Evolutionary conservation across 768 basidiomycete genomes (phyloP).

Genomic region (Xerocomellus amylosporus): DNA sequence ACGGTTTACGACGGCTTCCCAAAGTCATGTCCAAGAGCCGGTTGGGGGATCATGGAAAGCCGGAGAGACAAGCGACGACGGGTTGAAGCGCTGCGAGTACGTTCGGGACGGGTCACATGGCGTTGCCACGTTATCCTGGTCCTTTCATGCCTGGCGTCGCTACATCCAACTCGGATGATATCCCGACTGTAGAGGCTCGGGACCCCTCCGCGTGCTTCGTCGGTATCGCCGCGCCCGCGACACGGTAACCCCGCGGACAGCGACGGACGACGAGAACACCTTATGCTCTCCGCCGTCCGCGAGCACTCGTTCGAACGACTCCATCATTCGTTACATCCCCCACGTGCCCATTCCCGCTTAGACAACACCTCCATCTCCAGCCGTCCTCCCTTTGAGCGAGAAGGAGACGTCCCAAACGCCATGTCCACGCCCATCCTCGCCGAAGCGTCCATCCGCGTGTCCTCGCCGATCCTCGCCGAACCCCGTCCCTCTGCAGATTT

Average conservation of each 20-base stretch:
- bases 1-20: conserved; percentile 29
- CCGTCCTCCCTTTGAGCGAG: conserved; percentile 22
- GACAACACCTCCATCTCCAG: conserved; percentile 24
- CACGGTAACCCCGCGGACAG: conserved; percentile 16
- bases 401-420: conserved; percentile 24
- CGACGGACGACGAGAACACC: conserved; percentile 25
- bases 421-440: conserved; percentile 31
- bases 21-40: conserved; percentile 34
- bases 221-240: conserved; percentile 22
- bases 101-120: conserved; percentile 11
- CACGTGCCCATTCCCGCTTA: conserved; percentile 21
- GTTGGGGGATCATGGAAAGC: conserved; percentile 25
- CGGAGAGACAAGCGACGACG: conserved; percentile 18
- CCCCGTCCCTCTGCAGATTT: conserved; percentile 46
- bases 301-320: conserved; percentile 23
- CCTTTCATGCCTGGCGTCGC: conserved; percentile 19
- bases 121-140: conserved; percentile 22
- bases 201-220: conserved; percentile 19
- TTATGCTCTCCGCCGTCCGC: conserved; percentile 25
- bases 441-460: conserved; percentile 23
- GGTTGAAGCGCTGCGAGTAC: not conserved
- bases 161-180: conserved; percentile 27
- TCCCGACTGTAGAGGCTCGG: conserved; percentile 29
- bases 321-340: conserved; percentile 10
- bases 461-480: conserved; percentile 40